phyloP scores from a whole-genome alignment of 352 stramenopile genomes.

The Achlya hypogyna region DNA sequence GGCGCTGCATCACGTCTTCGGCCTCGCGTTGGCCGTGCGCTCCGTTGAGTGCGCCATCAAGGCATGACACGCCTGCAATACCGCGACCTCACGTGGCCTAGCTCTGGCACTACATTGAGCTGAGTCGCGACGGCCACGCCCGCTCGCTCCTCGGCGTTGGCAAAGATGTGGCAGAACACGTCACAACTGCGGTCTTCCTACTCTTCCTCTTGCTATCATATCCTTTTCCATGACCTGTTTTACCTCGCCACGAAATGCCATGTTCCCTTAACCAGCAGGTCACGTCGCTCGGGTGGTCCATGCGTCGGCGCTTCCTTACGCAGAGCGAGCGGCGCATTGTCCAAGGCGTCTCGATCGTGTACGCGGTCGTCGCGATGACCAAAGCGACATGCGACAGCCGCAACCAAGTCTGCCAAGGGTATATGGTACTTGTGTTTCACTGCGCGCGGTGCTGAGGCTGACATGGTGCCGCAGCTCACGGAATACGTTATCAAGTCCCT shows the following conservation, averaged over 20 bases:
- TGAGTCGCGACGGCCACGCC: constrained; percentile 30
- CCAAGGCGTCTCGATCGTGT: constrained; percentile 30
- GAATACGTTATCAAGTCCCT: constrained; percentile 59
- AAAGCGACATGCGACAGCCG: constrained; percentile 37
- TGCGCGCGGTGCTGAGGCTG: background rate
- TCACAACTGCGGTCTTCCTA: constrained; percentile 28
- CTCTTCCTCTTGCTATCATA: constrained; percentile 36
- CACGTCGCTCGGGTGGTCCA: constrained; percentile 50
- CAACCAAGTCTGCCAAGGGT: constrained; percentile 43
- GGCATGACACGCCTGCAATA: constrained; percentile 7
- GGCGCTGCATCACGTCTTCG: constrained; percentile 46
- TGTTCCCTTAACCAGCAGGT: background rate
- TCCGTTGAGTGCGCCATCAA: constrained; percentile 39
- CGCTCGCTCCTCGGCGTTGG: constrained; percentile 27
- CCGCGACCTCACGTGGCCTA: constrained; percentile 2
- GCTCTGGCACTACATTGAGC: constrained; percentile 41
- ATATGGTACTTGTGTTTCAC: constrained; percentile 23
- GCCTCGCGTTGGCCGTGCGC: constrained; percentile 41
- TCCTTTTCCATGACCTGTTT: constrained; percentile 9
- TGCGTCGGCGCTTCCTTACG: constrained; percentile 40
- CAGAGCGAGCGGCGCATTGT: constrained; percentile 34
- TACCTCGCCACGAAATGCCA: background rate
- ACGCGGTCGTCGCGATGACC: constrained; percentile 30
- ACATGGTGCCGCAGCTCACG: constrained; percentile 23
- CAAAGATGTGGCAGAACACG: constrained; percentile 33